Base-by-base conservation (phyloP, 2,329 filamentous ascomycete species). In the Paracoccidioides brasiliensis region DNA sequence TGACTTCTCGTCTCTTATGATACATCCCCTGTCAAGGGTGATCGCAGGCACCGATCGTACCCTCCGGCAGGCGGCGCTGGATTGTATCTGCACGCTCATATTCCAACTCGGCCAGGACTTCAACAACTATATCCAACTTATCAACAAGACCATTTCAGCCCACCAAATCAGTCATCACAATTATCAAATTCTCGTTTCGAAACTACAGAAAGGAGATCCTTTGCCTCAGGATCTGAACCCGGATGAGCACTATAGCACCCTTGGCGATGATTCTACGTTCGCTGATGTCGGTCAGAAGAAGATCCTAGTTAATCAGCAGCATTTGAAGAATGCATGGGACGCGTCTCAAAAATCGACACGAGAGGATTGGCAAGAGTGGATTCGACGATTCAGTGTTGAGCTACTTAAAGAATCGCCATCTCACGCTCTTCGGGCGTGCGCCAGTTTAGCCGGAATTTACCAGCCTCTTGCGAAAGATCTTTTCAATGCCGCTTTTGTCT, bases 351-450 rank as follows among this genome's bases (percentile, higher is more conserved):
- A 96, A 67, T 96, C 91, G 0, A 99, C 93, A 8, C 90, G 90
- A 64, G 93, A 99, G 67, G 93, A 99, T 71, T 99, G 93, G 93
- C 88, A 95, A 64, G 93, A 99, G 70, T 99, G 93, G 93, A 89
- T 98, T 72, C 83, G 94, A 58, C 82, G 91, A 33, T 95, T 98
- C 72, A 97, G 91, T 67, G 91, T 95, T 38, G 95, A 95, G 55
- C 78, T 98, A 6, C 78, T 99, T 46, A 88, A 90, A 59, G 94
- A 98, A 68, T 97, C 90, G 1, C 94, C 93, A 3, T 95, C 96
- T 61, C 93, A 96, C 65, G 91, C 94, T 7, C 78, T 99, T 1
- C 82, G 93, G 60, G 93, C 93, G 45, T 98, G 94, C 68, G 93
- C 91, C 42, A 88, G 86, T 56, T 76, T 99, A 41, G 93, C 90